Evolutionary conservation across 768 basidiomycete genomes (phyloP).

Genomic region (Pilatotrama ljubarskyi): DNA sequence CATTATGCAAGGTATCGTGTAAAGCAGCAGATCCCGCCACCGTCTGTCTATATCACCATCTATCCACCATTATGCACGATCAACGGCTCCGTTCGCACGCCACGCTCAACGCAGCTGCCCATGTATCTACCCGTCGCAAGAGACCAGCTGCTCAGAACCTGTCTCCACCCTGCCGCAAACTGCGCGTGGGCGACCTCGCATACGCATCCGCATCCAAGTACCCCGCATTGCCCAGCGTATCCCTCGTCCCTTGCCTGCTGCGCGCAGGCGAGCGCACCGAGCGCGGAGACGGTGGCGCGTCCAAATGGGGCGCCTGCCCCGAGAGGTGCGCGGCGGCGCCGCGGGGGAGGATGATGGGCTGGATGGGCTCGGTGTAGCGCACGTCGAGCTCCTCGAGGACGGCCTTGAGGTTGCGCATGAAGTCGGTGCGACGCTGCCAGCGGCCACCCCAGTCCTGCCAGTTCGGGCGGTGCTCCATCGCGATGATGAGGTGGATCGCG

Average conservation of each 20-base stretch:
- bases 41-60: background rate
- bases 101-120: background rate
- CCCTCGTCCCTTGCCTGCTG: conserved; percentile 6
- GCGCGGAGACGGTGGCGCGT: conserved; percentile 17
- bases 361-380: conserved; percentile 67
- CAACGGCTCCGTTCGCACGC: background rate
- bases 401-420: conserved; percentile 75
- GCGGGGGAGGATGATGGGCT: conserved; percentile 60
- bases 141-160: conserved; percentile 12
- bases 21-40: background rate
- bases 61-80: background rate
- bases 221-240: conserved; percentile 19
- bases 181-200: conserved; percentile 16
- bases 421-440: conserved; percentile 70
- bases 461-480: conserved; percentile 76
- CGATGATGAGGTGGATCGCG: conserved; percentile 62
- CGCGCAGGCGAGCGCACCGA: conserved; percentile 1
- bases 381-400: conserved; percentile 75
- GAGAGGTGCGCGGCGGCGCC: conserved; percentile 13
- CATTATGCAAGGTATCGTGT: background rate
- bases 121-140: background rate
- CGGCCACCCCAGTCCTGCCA: conserved; percentile 89
- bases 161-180: conserved; percentile 17
- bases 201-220: conserved; percentile 5
- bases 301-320: conserved; percentile 3